Evolutionary conservation across 352 stramenopile species (phyloP).

Genomic region (Phytophthora rubi): DNA sequence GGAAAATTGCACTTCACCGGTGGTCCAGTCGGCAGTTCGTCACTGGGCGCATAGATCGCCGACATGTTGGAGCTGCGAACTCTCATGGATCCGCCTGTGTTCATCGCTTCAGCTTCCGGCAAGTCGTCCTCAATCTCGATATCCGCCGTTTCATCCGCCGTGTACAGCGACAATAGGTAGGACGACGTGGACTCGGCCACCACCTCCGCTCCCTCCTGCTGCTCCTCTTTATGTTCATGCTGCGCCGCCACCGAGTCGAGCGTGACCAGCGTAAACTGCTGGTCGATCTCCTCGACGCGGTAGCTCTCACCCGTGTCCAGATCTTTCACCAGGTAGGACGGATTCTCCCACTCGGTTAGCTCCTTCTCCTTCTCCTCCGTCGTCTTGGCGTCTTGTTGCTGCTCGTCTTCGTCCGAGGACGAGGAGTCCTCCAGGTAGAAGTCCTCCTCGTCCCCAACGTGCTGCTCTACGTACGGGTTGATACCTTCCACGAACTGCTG

Average conservation of each 20-base stretch:
- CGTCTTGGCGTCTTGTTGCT: not conserved
- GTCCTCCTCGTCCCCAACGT: conserved; percentile 34
- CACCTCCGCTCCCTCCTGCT: conserved; percentile 20
- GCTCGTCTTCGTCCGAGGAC: conserved; percentile 11
- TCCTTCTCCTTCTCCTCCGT: conserved; percentile 35
- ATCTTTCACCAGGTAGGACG: conserved; percentile 83
- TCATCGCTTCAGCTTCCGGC: conserved; percentile 13
- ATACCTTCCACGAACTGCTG: conserved; percentile 46
- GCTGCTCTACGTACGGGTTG: conserved; percentile 64
- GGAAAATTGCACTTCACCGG: conserved; percentile 57
- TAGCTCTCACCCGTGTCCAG: conserved; percentile 83
- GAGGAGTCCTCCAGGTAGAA: conserved; percentile 44
- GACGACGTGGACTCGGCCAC: conserved; percentile 56
- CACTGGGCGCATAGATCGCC: conserved; percentile 40
- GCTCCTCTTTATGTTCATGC: conserved; percentile 51
- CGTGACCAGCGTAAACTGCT: conserved; percentile 80
- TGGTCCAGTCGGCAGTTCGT: conserved; percentile 50
- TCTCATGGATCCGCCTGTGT: conserved; percentile 25
- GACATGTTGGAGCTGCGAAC: conserved; percentile 61
- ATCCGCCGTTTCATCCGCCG: conserved; percentile 78
- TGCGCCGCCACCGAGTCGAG: conserved; percentile 70
- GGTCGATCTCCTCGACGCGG: conserved; percentile 83
- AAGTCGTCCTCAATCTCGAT: conserved; percentile 78
- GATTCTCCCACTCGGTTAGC: conserved; percentile 73
- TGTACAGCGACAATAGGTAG: conserved; percentile 80